Conservation (phyloP, 495 filamentous ascomycete species). For the Chlorociboria aeruginascens region DNA sequence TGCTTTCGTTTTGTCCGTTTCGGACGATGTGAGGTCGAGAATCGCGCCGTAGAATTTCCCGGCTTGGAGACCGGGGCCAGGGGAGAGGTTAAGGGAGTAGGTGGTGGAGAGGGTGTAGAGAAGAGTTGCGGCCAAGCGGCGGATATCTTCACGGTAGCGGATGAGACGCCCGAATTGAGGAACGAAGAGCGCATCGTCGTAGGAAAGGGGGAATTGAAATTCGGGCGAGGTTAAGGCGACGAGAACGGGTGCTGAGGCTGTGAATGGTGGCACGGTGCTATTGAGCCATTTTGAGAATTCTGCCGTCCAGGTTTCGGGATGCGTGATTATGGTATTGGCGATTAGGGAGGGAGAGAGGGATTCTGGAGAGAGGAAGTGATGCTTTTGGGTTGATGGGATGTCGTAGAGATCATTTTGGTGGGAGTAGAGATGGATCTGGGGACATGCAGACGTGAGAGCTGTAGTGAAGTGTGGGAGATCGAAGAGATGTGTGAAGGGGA, state of each 20-base stretch:
- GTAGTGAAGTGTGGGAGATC: conserved; percentile 29
- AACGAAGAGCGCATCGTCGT: conserved; percentile 17
- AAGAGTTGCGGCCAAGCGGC: conserved; percentile 20
- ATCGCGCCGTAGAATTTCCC: conserved; percentile 19
- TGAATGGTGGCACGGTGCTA: not conserved
- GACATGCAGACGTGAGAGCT: conserved; percentile 25
- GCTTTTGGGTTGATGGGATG: not conserved
- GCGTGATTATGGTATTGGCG: conserved; percentile 13
- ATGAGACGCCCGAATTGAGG: conserved; percentile 24
- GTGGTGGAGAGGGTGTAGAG: conserved; percentile 20
- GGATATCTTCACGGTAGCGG: conserved; percentile 19
- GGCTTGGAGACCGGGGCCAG: not conserved
- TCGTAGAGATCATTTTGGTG: conserved; percentile 1
- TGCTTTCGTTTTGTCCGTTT: no score
- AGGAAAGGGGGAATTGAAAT: conserved; percentile 29
- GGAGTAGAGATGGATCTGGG: conserved; percentile 22
- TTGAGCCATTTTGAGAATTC: conserved; percentile 15
- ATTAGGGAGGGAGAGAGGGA: not conserved
- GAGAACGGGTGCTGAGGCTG: conserved; percentile 12
- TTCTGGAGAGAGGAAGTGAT: not conserved
- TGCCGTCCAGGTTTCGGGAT: conserved; percentile 8
- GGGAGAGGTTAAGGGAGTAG: not conserved
- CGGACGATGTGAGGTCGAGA: not conserved
- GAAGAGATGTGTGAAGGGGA: conserved; percentile 33
- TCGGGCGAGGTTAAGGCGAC: conserved; percentile 17